These are phyloP conservation scores for Zymoseptoria pseudotritici DNA, from an alignment of 2,329 filamentous ascomycete genomes.

Conservation along the genomic window DNA sequence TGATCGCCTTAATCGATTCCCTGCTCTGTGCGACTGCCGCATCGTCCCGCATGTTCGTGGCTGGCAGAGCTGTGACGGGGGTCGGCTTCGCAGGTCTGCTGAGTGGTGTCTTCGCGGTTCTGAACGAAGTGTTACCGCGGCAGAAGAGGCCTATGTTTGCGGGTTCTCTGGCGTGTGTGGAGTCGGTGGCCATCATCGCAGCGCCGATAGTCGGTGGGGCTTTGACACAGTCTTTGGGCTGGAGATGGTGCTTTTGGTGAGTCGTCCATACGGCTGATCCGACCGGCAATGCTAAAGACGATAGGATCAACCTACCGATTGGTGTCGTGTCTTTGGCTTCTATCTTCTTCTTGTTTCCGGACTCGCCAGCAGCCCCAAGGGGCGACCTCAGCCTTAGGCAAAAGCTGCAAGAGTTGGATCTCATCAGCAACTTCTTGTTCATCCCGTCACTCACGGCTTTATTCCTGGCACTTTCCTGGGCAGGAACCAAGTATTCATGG, in stretches of 20 bases:
- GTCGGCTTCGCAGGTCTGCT: constrained; percentile 20
- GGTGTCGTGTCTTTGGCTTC: constrained; percentile 17
- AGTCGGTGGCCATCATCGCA: constrained; percentile 22
- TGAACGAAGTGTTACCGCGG: constrained; percentile 20
- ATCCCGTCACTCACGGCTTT: constrained; percentile 26
- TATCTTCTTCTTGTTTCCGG: constrained; percentile 3
- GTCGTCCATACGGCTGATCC: neutral
- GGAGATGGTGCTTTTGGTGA: constrained; percentile 29
- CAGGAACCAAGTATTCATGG: constrained; percentile 32
- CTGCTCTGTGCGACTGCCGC: constrained; percentile 26
- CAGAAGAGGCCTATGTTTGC: constrained; percentile 23
- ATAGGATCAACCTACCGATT: constrained; percentile 31
- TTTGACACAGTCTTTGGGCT: constrained; percentile 28
- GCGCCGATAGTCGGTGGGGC: constrained; percentile 31
- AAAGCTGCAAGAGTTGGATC: constrained; percentile 26
- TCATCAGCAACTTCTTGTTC: constrained; percentile 28
- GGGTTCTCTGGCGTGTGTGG: constrained; percentile 21
- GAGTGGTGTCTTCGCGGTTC: constrained; percentile 12
- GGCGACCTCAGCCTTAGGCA: constrained; percentile 7
- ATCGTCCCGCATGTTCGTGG: constrained; percentile 23
- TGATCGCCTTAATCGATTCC: constrained; percentile 23
- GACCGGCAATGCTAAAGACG: constrained; percentile 3
- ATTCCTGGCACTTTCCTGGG: constrained; percentile 30
- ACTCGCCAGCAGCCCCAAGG: constrained; percentile 5
- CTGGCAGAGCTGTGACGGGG: constrained; percentile 28